Base-by-base conservation (phyloP, 495 filamentous ascomycete species). In the Neurospora africana region DNA sequence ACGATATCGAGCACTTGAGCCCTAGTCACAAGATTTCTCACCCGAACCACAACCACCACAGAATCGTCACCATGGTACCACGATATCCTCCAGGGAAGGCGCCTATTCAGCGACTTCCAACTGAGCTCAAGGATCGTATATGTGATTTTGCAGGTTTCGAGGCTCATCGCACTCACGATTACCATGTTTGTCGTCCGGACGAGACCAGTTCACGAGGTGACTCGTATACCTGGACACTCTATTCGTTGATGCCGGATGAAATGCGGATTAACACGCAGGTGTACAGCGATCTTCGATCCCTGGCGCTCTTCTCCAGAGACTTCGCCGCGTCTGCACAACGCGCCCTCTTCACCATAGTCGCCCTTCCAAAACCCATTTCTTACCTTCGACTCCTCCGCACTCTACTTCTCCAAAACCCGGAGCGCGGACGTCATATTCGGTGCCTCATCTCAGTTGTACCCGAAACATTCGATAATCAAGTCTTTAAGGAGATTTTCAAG, bases 401-500 rank as follows among this genome's bases (percentile, higher is more conserved):
- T 21, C n/a, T n/a, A n/a, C 41, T 44, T 21, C 19, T n/a, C 41
- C 8, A 21, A 1, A 44, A n/a, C 8, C 41, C 41, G 19, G 3
- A 21, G 41, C 1, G 0, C 7, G 41, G 40, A 43, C 19, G 19
- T 44, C 2, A 1, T 44, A 44, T 44, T 9, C 19, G 3, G 0
- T n/a, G 41, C 21, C 41, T 44, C 19, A 21, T 21, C 41, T 19
- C 8, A 43, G 19, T 1, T 43, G 0, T 17, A 19, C 17, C 17
- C 17, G 0, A 2, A 8, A 3, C 6, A 43, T 8, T 43, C 40
- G 2, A 43, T 43, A 4, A 43, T 43, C 5, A 19, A 3, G 2
- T n/a, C 17, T 8, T 8, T 7, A 7, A 0, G 19, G 41, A n/a
- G 41, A 0, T 0, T 3, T 8, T 43, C 6, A 2, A 21, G 41